A percentile compares a stretch with the other conserved stretches of the same genome.
Evolutionary conservation across 1,284 basidiomycete genomes (phyloP).

Genomic region (Heterobasidion annosum): DNA sequence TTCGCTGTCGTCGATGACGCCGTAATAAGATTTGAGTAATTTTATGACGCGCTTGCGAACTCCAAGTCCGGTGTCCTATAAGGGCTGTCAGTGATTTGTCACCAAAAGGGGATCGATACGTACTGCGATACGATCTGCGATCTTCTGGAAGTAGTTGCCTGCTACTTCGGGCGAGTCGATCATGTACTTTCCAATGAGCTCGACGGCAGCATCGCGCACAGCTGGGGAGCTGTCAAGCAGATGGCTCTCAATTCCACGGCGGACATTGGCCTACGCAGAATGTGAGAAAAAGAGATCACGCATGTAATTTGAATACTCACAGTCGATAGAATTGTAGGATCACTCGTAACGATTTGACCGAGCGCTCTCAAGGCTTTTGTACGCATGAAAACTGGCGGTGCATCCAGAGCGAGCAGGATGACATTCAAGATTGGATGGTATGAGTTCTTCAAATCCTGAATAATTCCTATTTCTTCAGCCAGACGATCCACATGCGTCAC

Average conservation of each 20-base stretch:
- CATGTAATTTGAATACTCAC: slow-evolving; percentile 31
- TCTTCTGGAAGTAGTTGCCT: slow-evolving; percentile 76
- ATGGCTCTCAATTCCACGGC: slow-evolving; percentile 79
- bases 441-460: slow-evolving; percentile 65
- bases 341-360: slow-evolving; percentile 78
- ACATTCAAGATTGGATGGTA: slow-evolving; percentile 77
- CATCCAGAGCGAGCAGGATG: slow-evolving; percentile 70
- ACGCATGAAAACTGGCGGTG: slow-evolving; percentile 77
- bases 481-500: slow-evolving; percentile 53
- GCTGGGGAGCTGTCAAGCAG: slow-evolving; percentile 85
- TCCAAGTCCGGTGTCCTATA: slow-evolving; percentile 82
- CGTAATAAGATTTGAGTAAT: slow-evolving; percentile 79
- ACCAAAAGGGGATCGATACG: slow-evolving; percentile 16
- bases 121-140: slow-evolving; percentile 84
- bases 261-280: slow-evolving; percentile 55
- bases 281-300: not conserved
- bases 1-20: slow-evolving; percentile 45
- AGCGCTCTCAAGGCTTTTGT: slow-evolving; percentile 86
- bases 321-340: slow-evolving; percentile 72
- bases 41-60: slow-evolving; percentile 96
- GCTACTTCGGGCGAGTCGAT: slow-evolving; percentile 81
- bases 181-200: slow-evolving; percentile 93
- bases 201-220: slow-evolving; percentile 93
- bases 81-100: not conserved
- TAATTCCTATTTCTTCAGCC: slow-evolving; percentile 67